phyloP scores from a whole-genome alignment of 1,139 yeast genomes.

The Geotrichum europaeum region DNA sequence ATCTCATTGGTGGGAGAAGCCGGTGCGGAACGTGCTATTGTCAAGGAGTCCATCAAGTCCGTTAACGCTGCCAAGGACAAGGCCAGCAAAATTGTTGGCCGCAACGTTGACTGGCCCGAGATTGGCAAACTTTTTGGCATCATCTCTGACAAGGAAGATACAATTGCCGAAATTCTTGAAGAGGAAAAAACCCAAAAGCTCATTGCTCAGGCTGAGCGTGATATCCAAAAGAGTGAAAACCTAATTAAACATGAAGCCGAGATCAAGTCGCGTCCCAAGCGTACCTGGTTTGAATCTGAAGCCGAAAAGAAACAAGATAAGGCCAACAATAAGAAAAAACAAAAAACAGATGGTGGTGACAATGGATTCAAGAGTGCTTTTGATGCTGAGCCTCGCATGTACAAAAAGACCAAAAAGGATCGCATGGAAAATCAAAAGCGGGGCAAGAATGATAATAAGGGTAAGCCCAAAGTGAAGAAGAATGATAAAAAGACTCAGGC shows the following conservation, averaged over 20 bases:
- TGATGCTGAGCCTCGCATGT: conserved; percentile 28
- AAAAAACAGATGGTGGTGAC: conserved; percentile 53
- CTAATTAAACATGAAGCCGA: conserved; percentile 73
- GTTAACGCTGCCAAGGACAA: conserved; percentile 40
- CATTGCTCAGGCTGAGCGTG: conserved; percentile 83
- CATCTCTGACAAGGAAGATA: conserved; percentile 52
- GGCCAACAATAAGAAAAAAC: conserved; percentile 48
- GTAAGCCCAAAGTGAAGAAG: conserved; percentile 50
- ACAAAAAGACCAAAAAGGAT: conserved; percentile 32
- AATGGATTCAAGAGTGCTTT: conserved; percentile 19
- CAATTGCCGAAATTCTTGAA: conserved; percentile 67
- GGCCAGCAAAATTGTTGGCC: conserved; percentile 56
- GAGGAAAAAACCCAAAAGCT: conserved; percentile 91
- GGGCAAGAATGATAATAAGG: conserved; percentile 35
- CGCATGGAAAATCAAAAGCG: conserved; percentile 24
- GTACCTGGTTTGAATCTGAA: conserved; percentile 93
- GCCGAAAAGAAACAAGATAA: conserved; percentile 49
- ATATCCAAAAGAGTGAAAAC: conserved; percentile 77
- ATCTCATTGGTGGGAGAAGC: conserved; percentile 92
- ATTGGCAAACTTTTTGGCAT: conserved; percentile 61
- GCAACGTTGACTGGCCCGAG: conserved; percentile 80
- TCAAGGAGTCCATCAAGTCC: conserved; percentile 75
- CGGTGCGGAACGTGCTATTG: conserved; percentile 76
- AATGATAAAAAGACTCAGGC: conserved; percentile 15
- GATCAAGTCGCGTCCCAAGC: conserved; percentile 81